These are phyloP conservation scores for Alternaria triticina DNA, from an alignment of 2,329 filamentous ascomycete species.

Conservation along the genomic window DNA sequence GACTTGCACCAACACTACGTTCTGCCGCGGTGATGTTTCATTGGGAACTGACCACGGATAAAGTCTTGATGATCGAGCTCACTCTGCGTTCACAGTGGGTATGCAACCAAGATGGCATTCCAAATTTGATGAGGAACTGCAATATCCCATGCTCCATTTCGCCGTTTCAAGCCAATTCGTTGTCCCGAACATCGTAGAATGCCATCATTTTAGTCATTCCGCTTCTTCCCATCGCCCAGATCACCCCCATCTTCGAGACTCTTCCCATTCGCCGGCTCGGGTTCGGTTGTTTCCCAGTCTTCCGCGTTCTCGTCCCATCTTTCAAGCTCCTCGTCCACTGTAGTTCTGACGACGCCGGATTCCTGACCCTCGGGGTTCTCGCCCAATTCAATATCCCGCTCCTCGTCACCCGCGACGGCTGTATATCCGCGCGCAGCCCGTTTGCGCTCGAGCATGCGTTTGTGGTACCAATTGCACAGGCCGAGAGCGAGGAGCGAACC, in stretches of 20 bases:
- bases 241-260: constrained; percentile 34
- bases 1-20: constrained; percentile 31
- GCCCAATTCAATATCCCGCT: constrained; percentile 75
- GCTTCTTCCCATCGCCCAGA: constrained; percentile 49
- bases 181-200: constrained; percentile 17
- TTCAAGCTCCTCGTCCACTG: constrained; percentile 82
- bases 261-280: constrained; percentile 36
- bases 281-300: constrained; percentile 69
- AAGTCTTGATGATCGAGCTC: background rate
- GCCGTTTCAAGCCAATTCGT: background rate
- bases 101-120: background rate
- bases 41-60: background rate
- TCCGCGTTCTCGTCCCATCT: constrained; percentile 90
- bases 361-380: constrained; percentile 65
- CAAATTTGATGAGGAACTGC: background rate
- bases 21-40: constrained; percentile 4
- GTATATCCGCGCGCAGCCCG: constrained; percentile 75
- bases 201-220: constrained; percentile 46
- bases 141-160: background rate
- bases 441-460: constrained; percentile 90
- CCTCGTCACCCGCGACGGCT: constrained; percentile 68
- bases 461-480: constrained; percentile 89
- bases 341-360: constrained; percentile 62
- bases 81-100: background rate
- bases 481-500: constrained; percentile 76